phyloP scores from a whole-genome alignment of 2,329 filamentous ascomycete species.

The Xylariaceae sp. region DNA sequence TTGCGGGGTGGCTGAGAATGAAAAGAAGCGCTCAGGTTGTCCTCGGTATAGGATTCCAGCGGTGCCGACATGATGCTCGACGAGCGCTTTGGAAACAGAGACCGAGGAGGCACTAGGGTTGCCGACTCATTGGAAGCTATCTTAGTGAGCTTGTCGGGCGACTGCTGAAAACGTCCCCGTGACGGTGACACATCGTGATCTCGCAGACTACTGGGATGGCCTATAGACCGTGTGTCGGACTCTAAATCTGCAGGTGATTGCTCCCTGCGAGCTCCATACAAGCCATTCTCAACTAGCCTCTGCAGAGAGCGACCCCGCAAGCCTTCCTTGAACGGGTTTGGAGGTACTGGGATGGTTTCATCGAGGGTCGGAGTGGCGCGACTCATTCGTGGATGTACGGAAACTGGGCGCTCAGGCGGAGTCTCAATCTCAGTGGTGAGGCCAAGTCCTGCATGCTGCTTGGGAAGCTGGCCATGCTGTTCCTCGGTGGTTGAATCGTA shows the following conservation, averaged over 20 bases:
- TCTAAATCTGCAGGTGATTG: conserved; percentile 53
- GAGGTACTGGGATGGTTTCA: conserved; percentile 41
- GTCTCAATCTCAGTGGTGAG: conserved; percentile 52
- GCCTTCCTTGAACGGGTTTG: conserved; percentile 36
- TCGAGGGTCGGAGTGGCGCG: conserved; percentile 50
- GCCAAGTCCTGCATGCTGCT: conserved; percentile 40
- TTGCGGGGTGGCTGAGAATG: conserved; percentile 69
- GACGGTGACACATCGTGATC: conserved; percentile 34
- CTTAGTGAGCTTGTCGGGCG: conserved; percentile 40
- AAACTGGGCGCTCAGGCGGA: conserved; percentile 56
- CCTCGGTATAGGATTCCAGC: conserved; percentile 64
- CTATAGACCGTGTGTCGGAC: conserved; percentile 21
- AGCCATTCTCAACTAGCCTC: conserved; percentile 35
- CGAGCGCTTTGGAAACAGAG: conserved; percentile 46
- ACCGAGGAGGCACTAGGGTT: conserved; percentile 46
- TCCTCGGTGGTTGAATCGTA: conserved; percentile 54
- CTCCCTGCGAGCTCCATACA: conserved; percentile 52
- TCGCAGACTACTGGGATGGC: conserved; percentile 32
- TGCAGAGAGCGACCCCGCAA: conserved; percentile 38
- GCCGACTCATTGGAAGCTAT: conserved; percentile 45
- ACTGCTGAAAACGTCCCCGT: conserved; percentile 32
- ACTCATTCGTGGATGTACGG: conserved; percentile 71
- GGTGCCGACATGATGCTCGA: conserved; percentile 60
- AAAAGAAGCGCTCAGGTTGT: conserved; percentile 51
- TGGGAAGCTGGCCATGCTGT: conserved; percentile 32